Conservation (phyloP, 306 rosid genomes). For the Pterocarpus macrocarpus region DNA sequence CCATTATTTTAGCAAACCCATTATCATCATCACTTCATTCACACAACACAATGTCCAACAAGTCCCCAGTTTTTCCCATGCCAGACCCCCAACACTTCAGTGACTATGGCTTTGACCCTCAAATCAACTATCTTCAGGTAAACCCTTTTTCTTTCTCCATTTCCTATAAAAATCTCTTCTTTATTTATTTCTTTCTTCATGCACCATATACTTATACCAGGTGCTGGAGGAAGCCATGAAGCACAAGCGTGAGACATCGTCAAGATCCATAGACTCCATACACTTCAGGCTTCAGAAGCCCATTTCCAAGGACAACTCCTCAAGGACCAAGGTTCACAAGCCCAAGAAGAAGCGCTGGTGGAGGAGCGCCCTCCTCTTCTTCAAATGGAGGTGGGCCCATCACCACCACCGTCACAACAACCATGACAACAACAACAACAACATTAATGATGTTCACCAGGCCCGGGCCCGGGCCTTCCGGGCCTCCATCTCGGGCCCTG, state of each 20-base stretch:
- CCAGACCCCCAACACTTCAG: conserved; percentile 91
- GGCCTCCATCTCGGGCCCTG: conserved; percentile 84
- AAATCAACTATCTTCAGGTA: conserved; percentile 93
- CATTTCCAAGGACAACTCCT: conserved; percentile 71
- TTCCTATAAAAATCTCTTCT: background rate
- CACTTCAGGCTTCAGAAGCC: conserved; percentile 95
- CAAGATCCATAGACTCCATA: conserved; percentile 82
- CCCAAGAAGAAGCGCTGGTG: conserved; percentile 85
- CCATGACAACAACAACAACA: conserved; percentile 44
- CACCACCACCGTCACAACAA: background rate
- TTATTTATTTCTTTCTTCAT: background rate
- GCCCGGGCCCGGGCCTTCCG: conserved; percentile 80
- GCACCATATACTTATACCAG: conserved; percentile 37
- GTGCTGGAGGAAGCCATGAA: conserved; percentile 88
- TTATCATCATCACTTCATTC: background rate
- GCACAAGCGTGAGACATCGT: conserved; percentile 68
- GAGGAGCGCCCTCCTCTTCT: conserved; percentile 76
- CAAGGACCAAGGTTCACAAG: conserved; percentile 59
- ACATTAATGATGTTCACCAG: conserved; percentile 59
- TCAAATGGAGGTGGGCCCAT: conserved; percentile 73
- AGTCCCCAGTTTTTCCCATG: conserved; percentile 83
- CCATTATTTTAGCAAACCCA: background rate
- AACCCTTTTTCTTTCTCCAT: background rate
- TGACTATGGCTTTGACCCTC: conserved; percentile 98
- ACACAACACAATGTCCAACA: conserved; percentile 60